phyloP scores from a whole-genome alignment of 2,329 filamentous ascomycete species.

The Fonsecaea multimorphosa region DNA sequence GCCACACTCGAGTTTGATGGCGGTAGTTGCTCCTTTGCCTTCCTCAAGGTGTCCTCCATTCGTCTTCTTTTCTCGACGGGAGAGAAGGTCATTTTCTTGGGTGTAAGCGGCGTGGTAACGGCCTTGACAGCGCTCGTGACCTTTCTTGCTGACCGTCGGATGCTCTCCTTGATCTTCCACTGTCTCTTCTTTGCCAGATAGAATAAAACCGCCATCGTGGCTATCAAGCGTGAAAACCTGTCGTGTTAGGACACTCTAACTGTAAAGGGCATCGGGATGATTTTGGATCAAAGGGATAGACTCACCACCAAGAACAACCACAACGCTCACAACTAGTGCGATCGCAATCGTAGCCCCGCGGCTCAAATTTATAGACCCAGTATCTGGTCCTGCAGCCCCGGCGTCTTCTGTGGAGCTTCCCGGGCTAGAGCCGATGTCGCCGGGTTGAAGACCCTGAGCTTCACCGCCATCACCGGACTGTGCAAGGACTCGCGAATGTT shows the following conservation, averaged over 20 bases:
- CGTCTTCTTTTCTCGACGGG: slow-evolving; percentile 25
- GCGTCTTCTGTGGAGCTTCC: slow-evolving; percentile 55
- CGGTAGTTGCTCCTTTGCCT: slow-evolving; percentile 11
- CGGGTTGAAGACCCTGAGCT: slow-evolving; percentile 34
- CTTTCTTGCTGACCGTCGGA: slow-evolving; percentile 68
- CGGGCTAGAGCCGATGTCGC: slow-evolving; percentile 41
- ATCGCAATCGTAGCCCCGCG: slow-evolving; percentile 75
- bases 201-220: slow-evolving; percentile 65
- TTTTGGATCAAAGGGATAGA: slow-evolving; percentile 25
- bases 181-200: slow-evolving; percentile 83
- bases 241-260: slow-evolving; percentile 5
- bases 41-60: slow-evolving; percentile 18
- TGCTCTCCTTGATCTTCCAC: slow-evolving; percentile 76
- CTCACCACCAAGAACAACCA: slow-evolving; percentile 73
- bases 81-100: slow-evolving; percentile 35
- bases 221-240: slow-evolving; percentile 11
- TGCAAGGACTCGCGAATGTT: slow-evolving; percentile 21
- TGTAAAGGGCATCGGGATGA: not conserved
- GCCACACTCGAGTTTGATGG: not conserved
- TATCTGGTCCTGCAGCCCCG: slow-evolving; percentile 69
- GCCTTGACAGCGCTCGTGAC: slow-evolving; percentile 41
- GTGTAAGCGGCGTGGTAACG: slow-evolving; percentile 39
- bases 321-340: slow-evolving; percentile 71
- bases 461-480: slow-evolving; percentile 37
- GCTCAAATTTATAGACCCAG: slow-evolving; percentile 67